Evolutionary conservation across 257 asterid species (phyloP).

Genomic region (Nicotiana noctiflora): DNA sequence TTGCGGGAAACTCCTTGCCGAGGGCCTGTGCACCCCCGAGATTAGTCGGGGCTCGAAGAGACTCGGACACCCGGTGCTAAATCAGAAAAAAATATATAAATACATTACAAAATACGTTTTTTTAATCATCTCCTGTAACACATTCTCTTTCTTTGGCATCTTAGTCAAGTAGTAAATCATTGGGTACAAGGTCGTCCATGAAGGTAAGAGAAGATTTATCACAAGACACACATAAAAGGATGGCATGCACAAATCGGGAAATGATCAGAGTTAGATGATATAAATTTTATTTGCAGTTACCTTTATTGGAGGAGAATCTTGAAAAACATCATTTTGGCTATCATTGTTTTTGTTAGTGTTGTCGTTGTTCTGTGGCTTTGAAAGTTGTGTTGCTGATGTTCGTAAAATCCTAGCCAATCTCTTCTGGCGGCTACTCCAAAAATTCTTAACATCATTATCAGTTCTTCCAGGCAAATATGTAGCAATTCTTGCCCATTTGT

Average conservation of each 20-base stretch:
- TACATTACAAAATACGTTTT: too few relatives aligned
- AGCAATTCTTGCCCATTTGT: conserved; percentile 41
- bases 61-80: too few relatives aligned
- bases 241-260: background rate
- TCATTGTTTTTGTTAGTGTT: background rate
- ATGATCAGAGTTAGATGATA: background rate
- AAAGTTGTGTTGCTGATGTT: conserved; percentile 16
- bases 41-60: too few relatives aligned
- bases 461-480: conserved; percentile 37
- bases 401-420: conserved; percentile 31
- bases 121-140: too few relatives aligned
- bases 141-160: too few relatives aligned
- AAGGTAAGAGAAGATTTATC: too few relatives aligned
- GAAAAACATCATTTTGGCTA: background rate
- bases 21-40: too few relatives aligned
- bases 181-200: too few relatives aligned
- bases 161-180: too few relatives aligned
- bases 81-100: too few relatives aligned
- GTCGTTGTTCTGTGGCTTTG: conserved; percentile 10
- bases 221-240: too few relatives aligned
- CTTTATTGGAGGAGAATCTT: background rate
- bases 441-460: conserved; percentile 41
- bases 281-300: background rate
- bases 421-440: conserved; percentile 42
- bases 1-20: too few relatives aligned